Percentiles rank a stretch among this genome's conserved stretches.
These are phyloP conservation scores for Acorus gramineus DNA, from an alignment of 106 monocot species.

Conservation along the genomic window DNA sequence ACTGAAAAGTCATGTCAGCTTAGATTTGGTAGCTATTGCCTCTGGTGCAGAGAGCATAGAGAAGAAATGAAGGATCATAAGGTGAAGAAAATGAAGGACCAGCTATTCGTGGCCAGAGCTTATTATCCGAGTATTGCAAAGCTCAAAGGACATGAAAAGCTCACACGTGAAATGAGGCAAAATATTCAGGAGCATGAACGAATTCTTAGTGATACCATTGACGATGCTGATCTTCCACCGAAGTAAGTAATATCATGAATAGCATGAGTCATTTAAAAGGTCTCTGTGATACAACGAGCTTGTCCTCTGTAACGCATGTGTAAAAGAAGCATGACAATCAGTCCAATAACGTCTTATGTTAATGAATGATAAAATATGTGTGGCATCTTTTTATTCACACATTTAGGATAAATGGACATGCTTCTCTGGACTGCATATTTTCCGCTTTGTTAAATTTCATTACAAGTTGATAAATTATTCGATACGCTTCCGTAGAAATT, in stretches of 20 bases:
- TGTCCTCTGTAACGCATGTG: background rate
- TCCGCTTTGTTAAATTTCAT: too few species aligned
- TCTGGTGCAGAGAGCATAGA: slow-evolving; percentile 39
- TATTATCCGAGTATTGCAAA: slow-evolving; percentile 71
- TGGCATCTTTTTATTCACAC: too few species aligned
- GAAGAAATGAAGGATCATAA: slow-evolving; percentile 33
- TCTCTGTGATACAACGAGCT: background rate
- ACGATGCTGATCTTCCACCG: slow-evolving; percentile 49
- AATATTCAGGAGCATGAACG: slow-evolving; percentile 72
- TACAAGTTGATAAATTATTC: too few species aligned
- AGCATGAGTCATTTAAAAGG: background rate
- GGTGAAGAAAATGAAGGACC: slow-evolving; percentile 48
- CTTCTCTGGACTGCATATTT: too few species aligned
- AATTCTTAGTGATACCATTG: slow-evolving; percentile 63
- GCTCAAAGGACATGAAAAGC: slow-evolving; percentile 33
- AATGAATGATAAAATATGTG: too few species aligned
- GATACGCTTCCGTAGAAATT: too few species aligned
- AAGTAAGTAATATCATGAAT: slow-evolving; percentile 30
- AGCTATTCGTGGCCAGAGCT: slow-evolving; percentile 72
- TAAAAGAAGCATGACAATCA: background rate
- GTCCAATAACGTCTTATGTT: too few species aligned
- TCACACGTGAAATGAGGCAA: slow-evolving; percentile 44
- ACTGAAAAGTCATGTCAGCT: slow-evolving; percentile 32
- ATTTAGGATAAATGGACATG: too few species aligned
- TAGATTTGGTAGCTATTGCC: slow-evolving; percentile 59